Evolutionary conservation across 2,329 filamentous ascomycete genomes (phyloP), one percentile per base, ranked within the genome.

Genomic region (Ilyonectria sp.): DNA sequence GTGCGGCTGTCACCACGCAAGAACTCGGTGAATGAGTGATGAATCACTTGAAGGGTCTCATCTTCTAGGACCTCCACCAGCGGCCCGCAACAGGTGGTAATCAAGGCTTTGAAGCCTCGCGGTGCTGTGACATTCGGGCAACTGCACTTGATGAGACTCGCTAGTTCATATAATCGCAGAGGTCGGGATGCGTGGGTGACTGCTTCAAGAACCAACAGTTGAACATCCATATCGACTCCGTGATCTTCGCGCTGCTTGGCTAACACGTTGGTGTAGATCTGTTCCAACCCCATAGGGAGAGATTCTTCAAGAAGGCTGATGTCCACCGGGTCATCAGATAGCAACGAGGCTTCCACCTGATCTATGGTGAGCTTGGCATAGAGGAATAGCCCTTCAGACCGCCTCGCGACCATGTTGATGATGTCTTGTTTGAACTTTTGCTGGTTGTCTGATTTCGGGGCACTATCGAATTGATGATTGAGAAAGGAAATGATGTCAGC

Each of bases 21-120:
- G 64, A 82, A 86, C 60, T 86, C 84, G 3, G 84, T 85, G 46
- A 86, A 81, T 1, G 83, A 86, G 59, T 86, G 84, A 67, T 86
- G 84, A 7, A 86, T 81, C 6, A 86, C 79, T 19, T 79, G 78
- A 10, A 86, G 65, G 0, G 80, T 82, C 59, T 84, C 84, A 55
- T 86, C 82, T 19, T 83, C 81, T 2, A 83, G 73, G 21, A 85
- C 74, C 65, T 86, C 83, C 1, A 86, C 67, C 35, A 86, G 68
- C 9, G 82, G 78, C 1, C 82, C 83, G 66, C 81, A 84, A 7
- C 78, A 76, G 11, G 71, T 74, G 29, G 78, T 72, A 11, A 83
- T 75, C 6, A 83, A 68, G 1, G 74, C 59, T 63, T 85, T 85
- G 35, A 67, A 74, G 21, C 65, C 49, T 11, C 9, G n/a, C 17